A percentile compares a stretch with the other conserved stretches of the same genome.
Conservation (phyloP, 441 rosid genomes). For the Adansonia grandidieri region DNA sequence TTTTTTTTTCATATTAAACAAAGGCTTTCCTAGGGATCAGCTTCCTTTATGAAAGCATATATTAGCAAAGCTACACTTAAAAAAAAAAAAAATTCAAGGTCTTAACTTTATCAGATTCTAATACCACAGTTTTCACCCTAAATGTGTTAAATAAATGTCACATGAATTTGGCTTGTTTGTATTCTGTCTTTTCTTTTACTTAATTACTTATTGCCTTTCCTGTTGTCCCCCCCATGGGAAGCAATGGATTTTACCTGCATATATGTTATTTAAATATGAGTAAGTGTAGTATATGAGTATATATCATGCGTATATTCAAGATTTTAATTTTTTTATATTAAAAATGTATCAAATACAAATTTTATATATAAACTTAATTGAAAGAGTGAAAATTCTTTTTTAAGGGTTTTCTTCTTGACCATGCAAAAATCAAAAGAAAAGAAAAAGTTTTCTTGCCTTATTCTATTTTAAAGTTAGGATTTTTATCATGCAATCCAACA, state of each 20-base stretch:
- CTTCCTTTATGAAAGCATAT: constrained; percentile 39
- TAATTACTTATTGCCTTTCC: constrained; percentile 3
- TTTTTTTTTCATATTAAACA: constrained; percentile 23
- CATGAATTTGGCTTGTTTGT: constrained; percentile 20
- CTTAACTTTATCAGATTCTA: constrained; percentile 28
- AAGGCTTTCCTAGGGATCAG: constrained; percentile 46
- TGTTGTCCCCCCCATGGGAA: constrained; percentile 22
- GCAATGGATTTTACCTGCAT: neutral
- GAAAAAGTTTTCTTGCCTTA: neutral
- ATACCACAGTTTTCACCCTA: neutral
- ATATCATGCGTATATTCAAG: too few species aligned
- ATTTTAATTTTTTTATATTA: too few species aligned
- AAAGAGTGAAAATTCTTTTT: too few species aligned
- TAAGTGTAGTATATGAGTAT: too few species aligned
- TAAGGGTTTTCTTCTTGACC: neutral
- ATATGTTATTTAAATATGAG: too few species aligned
- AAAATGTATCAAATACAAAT: too few species aligned
- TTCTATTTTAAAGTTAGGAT: neutral
- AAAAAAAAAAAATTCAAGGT: constrained; percentile 21
- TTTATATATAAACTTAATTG: too few species aligned
- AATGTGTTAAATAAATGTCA: constrained; percentile 12
- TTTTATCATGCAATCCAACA: neutral
- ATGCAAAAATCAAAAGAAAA: neutral
- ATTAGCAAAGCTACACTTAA: constrained; percentile 28
- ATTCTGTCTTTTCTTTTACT: constrained; percentile 17